A percentile compares a stretch with the other conserved stretches of the same genome.
Conservation (phyloP, 345 rosid species). For the Leavenworthia alabamica region DNA sequence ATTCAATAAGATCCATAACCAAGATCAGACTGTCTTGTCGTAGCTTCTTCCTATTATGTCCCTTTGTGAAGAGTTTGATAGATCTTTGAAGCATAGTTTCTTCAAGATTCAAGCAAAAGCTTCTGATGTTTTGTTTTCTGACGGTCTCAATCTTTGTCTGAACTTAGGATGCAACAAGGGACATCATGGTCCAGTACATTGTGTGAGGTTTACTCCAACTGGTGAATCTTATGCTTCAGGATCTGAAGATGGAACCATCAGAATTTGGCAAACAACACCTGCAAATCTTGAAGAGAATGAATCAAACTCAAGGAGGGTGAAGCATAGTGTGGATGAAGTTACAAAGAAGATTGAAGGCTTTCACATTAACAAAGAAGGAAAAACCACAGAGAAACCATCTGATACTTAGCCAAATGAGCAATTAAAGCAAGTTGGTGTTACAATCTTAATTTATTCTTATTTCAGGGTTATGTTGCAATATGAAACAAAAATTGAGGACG, state of each 20-base stretch:
- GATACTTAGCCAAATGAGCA: constrained; percentile 10
- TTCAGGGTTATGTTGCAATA: background rate
- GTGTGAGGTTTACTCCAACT: constrained; percentile 85
- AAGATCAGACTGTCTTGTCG: background rate
- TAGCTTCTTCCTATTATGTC: background rate
- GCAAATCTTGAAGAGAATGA: constrained; percentile 31
- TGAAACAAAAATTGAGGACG: background rate
- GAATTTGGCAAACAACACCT: constrained; percentile 56
- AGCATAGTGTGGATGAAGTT: constrained; percentile 41
- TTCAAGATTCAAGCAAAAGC: background rate
- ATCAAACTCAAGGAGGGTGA: constrained; percentile 33
- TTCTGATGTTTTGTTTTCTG: background rate
- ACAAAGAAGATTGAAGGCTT: constrained; percentile 40
- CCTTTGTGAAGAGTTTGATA: background rate
- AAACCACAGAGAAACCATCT: constrained; percentile 25
- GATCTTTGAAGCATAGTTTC: background rate
- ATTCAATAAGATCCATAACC: background rate
- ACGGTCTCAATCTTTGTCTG: constrained; percentile 3
- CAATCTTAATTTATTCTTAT: background rate
- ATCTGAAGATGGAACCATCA: constrained; percentile 87
- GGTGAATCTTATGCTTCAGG: constrained; percentile 95
- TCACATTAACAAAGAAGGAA: constrained; percentile 41
- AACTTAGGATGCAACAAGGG: constrained; percentile 89
- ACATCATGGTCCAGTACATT: constrained; percentile 97
- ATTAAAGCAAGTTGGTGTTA: background rate